A percentile compares a stretch with the other conserved stretches of the same genome.
These are phyloP conservation scores for Fusarium hostae DNA, from an alignment of 2,329 filamentous ascomycete species.

Conservation along the genomic window DNA sequence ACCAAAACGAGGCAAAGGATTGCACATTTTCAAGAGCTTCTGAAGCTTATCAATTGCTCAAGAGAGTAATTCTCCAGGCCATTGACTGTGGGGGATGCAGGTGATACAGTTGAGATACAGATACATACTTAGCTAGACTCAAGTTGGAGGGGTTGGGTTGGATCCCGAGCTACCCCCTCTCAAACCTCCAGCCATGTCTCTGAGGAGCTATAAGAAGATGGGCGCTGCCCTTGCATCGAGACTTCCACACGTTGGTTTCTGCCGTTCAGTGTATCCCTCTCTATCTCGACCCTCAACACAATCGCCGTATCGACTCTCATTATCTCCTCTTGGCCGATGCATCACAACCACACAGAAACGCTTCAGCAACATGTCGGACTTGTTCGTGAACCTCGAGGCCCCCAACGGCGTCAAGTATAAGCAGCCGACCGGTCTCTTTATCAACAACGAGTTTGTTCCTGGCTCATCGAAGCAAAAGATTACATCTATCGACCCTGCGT, in stretches of 20 bases:
- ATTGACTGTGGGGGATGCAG: constrained; percentile 30
- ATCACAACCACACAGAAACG: constrained; percentile 19
- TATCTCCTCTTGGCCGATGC: constrained; percentile 10
- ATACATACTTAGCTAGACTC: constrained; percentile 9
- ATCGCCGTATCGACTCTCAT: constrained; percentile 20
- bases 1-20: constrained; percentile 33
- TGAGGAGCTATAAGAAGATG: constrained; percentile 38
- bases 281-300: constrained; percentile 3
- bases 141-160: constrained; percentile 7
- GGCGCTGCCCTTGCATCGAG: constrained; percentile 26
- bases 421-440: constrained; percentile 81
- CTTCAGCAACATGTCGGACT: constrained; percentile 39
- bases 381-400: constrained; percentile 71
- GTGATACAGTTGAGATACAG: constrained; percentile 4
- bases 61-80: constrained; percentile 1
- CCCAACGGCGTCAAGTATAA: constrained; percentile 80
- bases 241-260: background rate
- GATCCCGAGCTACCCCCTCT: constrained; percentile 28
- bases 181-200: constrained; percentile 14
- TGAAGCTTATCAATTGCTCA: constrained; percentile 22
- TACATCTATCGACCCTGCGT: constrained; percentile 47
- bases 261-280: constrained; percentile 5
- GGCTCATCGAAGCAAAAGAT: constrained; percentile 43
- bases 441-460: constrained; percentile 84
- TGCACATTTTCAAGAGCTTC: constrained; percentile 1